Percentiles rank a stretch among this genome's conserved stretches.
Conservation (phyloP, 352 stramenopile species). For the Globisporangium orthogonon region DNA sequence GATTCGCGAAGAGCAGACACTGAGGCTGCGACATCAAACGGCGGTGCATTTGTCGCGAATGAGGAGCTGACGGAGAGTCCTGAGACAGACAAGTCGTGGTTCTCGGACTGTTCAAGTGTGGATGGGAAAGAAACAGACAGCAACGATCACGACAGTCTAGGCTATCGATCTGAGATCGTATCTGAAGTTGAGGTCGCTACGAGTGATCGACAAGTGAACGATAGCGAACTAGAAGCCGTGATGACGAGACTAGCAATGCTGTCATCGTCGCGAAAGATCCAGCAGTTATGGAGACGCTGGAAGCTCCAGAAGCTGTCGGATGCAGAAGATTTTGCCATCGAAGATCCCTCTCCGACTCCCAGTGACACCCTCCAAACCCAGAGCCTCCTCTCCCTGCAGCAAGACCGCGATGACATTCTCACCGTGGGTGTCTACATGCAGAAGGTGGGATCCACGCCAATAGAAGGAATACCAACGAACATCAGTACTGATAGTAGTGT, state of each 20-base stretch:
- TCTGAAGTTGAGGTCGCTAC: neutral
- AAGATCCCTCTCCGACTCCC: neutral
- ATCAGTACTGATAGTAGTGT: neutral
- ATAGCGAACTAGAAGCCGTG: neutral
- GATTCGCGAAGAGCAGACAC: slow-evolving; percentile 19
- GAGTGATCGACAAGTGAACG: neutral
- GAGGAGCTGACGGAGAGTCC: slow-evolving; percentile 17
- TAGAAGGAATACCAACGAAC: neutral
- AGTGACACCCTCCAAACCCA: neutral
- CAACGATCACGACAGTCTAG: slow-evolving; percentile 8
- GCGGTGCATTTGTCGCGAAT: slow-evolving; percentile 12
- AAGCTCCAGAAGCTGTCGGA: neutral
- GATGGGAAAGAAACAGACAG: slow-evolving; percentile 9
- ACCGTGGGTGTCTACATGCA: slow-evolving; percentile 4
- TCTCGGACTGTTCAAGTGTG: slow-evolving; percentile 19
- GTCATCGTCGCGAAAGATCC: slow-evolving; percentile 11
- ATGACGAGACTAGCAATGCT: neutral
- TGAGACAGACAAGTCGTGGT: slow-evolving; percentile 13
- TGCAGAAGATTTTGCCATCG: neutral
- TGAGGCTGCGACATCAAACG: slow-evolving; percentile 22
- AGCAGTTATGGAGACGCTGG: slow-evolving; percentile 14
- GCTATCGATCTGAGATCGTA: neutral
- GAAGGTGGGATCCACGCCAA: slow-evolving; percentile 4
- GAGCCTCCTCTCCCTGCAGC: neutral
- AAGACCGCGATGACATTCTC: slow-evolving; percentile 2